These are phyloP conservation scores for Sporisorium scitamineum DNA, from an alignment of 1,284 basidiomycete species.

Conservation along the genomic window DNA sequence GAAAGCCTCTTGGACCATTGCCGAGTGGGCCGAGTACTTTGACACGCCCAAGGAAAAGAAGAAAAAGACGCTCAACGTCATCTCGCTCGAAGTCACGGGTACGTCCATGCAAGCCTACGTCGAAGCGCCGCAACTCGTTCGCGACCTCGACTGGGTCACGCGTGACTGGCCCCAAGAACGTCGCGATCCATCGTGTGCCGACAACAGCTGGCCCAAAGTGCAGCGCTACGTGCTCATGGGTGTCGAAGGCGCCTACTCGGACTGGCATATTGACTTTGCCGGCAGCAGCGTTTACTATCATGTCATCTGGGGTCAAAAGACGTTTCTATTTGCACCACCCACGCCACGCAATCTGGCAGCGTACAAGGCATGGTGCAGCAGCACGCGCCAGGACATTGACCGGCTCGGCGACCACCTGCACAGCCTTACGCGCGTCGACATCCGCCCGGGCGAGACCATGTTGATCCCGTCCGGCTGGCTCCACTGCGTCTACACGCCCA, in stretches of 20 bases:
- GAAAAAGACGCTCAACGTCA: conserved; percentile 85
- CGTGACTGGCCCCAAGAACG: conserved; percentile 82
- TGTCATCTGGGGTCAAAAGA: conserved; percentile 72
- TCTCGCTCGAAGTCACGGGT: conserved; percentile 85
- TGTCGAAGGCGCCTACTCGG: conserved; percentile 84
- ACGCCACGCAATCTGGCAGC: conserved; percentile 88
- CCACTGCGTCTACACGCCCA: conserved; percentile 92
- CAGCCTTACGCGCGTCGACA: conserved; percentile 84
- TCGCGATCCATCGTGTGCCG: conserved; percentile 43
- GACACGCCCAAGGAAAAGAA: conserved; percentile 73
- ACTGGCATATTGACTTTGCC: conserved; percentile 64
- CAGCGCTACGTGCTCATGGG: conserved; percentile 97
- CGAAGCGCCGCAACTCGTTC: conserved; percentile 77
- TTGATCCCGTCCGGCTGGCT: conserved; percentile 81
- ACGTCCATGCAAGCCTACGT: conserved; percentile 81
- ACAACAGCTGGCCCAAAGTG: conserved; percentile 83
- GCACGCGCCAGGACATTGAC: conserved; percentile 83
- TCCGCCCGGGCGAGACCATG: conserved; percentile 90
- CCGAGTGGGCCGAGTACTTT: conserved; percentile 90
- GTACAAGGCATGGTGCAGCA: conserved; percentile 79
- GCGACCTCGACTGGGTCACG: conserved; percentile 96
- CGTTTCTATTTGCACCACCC: conserved; percentile 91
- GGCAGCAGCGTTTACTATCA: conserved; percentile 51
- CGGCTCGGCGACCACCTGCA: conserved; percentile 94
- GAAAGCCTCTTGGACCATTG: conserved; percentile 79